These are phyloP conservation scores for Penstemon eatonii DNA, from an alignment of 257 asterid genomes.

Conservation along the genomic window DNA sequence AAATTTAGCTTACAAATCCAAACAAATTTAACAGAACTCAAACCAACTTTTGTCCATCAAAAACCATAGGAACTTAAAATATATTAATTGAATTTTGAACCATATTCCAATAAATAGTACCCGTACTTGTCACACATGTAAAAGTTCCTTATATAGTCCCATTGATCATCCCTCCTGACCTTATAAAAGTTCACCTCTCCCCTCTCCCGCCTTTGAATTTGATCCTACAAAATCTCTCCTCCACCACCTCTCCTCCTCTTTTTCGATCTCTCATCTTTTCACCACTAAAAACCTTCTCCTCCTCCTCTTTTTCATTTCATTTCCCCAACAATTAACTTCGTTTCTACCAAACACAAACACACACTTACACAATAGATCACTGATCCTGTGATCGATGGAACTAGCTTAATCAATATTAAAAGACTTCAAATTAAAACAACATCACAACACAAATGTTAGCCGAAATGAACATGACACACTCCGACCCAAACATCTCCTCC, in stretches of 20 bases:
- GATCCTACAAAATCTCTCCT: constrained; percentile 51
- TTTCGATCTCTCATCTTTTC: constrained; percentile 14
- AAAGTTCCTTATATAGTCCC: not conserved
- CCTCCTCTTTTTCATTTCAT: not conserved
- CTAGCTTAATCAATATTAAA: too few species aligned
- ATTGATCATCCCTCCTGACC: not conserved
- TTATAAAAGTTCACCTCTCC: constrained; percentile 21
- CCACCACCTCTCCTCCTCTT: constrained; percentile 29
- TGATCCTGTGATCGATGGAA: too few species aligned
- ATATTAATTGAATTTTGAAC: not conserved
- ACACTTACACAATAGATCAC: not conserved
- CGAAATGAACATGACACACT: constrained; percentile 20
- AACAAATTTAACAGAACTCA: too few species aligned
- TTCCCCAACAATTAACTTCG: not conserved
- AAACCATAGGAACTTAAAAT: too few species aligned
- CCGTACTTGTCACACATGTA: constrained; percentile 10
- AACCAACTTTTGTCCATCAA: too few species aligned
- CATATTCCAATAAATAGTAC: not conserved
- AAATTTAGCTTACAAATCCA: too few species aligned
- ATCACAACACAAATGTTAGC: too few species aligned
- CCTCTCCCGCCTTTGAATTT: constrained; percentile 37
- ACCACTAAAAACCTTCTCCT: constrained; percentile 16
- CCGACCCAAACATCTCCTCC: constrained; percentile 45
- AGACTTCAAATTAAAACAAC: too few species aligned
- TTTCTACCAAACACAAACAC: not conserved